Evolutionary conservation across 2,329 filamentous ascomycete species (phyloP).

Genomic region (Akanthomyces lecanii): DNA sequence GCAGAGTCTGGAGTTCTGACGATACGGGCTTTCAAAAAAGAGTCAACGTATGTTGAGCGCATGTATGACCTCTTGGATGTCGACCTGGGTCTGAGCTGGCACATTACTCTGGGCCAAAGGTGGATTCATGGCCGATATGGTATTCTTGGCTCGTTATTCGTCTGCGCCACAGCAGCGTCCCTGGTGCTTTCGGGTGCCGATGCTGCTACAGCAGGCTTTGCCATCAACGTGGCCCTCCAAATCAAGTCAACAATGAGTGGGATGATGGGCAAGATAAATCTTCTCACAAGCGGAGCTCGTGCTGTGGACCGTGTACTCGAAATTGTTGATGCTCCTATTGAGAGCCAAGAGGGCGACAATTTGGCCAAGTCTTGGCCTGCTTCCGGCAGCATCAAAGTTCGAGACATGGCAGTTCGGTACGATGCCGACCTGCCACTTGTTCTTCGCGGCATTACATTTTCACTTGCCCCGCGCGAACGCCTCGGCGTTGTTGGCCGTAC

Average conservation of each 20-base stretch:
- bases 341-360: constrained; percentile 2
- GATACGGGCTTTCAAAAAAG: constrained; percentile 17
- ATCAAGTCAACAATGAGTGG: constrained; percentile 11
- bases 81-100: constrained; percentile 4
- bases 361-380: constrained; percentile 6
- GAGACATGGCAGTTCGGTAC: constrained; percentile 3
- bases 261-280: constrained; percentile 4
- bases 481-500: constrained; percentile 18
- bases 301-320: constrained; percentile 9
- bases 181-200: background rate
- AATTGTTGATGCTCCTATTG: background rate
- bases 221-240: constrained; percentile 12
- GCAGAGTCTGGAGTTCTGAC: constrained; percentile 11
- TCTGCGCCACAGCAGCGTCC: constrained; percentile 5
- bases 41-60: background rate
- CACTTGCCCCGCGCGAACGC: constrained; percentile 5
- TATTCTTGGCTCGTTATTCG: constrained; percentile 12
- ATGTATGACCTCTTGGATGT: constrained; percentile 15
- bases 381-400: background rate
- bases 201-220: constrained; percentile 14
- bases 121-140: constrained; percentile 16
- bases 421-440: background rate
- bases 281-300: background rate
- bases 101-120: constrained; percentile 4
- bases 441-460: constrained; percentile 3